Base-by-base conservation (phyloP, 2,329 filamentous ascomycete species). In the Neonectria neomacrospora region DNA sequence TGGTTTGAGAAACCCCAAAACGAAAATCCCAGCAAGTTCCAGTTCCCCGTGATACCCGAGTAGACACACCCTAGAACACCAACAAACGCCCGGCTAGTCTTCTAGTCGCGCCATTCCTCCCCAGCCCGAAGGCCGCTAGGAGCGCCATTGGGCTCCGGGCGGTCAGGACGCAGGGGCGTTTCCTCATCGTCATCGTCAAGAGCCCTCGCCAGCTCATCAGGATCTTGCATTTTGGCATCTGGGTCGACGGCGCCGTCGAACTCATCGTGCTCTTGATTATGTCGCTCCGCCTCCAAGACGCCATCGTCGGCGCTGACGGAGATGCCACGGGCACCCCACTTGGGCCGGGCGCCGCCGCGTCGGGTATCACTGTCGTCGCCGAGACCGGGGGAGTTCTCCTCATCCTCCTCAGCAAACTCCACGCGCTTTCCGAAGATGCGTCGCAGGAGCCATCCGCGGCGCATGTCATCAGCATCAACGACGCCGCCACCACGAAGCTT, bases 401-500 rank as follows among this genome's bases (percentile, higher is more conserved):
- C 88, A 61, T 90, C 88, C 18, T 87, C 84, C 3, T 84, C 83
- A n/a, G 81, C 79, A n/a, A 80, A 79, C 54, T 82, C 80, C 2
- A 81, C 75, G 56, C 81, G 76, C 80, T 85, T 85, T 58, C 91
- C 92, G 64, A 97, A 90, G 67, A 97, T 89, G 54, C 90, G 88
- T 68, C 88, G 88, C 10, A 97, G 87, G 28, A 98, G 83, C 90
- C 94, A 97, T 67, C 94, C 92, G 59, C 92, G 90, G 67, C 90
- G 86, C 75, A 97, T 83, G 76, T 98, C 95, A 68, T 97, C 94
- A 4, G 91, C 90, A 75, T 98, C 95, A 14, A 98, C 93, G 18
- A 97, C 85, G 7, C 93, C 93, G 47, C 95, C 95, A 69, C 77
- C 90, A 65, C 95, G 88, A 16, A 98, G 89, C 89, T 97, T 97